phyloP scores from a whole-genome alignment of 2,329 filamentous ascomycete species.

The Dothideomycetes sp. region DNA sequence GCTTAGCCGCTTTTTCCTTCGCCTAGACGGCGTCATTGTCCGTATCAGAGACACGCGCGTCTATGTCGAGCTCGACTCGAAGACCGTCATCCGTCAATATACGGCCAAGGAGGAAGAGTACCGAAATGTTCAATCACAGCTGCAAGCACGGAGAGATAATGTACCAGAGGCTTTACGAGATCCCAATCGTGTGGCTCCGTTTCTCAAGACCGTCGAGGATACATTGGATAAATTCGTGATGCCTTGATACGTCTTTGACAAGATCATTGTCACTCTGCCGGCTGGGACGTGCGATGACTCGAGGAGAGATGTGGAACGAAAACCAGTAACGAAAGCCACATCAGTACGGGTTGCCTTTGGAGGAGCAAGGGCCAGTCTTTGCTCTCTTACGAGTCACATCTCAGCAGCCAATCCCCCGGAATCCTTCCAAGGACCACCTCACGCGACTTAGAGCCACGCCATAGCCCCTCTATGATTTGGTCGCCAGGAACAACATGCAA shows the following conservation, averaged over 20 bases:
- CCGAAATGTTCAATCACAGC: constrained; percentile 54
- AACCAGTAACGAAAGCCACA: not conserved
- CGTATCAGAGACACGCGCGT: constrained; percentile 81
- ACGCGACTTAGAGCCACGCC: no score
- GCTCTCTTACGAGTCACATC: no score
- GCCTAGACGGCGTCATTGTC: constrained; percentile 80
- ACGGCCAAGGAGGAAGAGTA: constrained; percentile 77
- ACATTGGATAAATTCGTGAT: constrained; percentile 39
- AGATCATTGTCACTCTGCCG: no score
- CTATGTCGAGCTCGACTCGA: constrained; percentile 76
- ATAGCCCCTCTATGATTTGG: no score
- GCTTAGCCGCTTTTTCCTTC: constrained; percentile 79
- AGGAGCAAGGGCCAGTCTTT: no score
- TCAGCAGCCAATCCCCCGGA: no score
- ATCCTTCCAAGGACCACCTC: no score
- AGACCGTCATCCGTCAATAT: constrained; percentile 79
- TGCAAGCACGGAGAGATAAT: constrained; percentile 54
- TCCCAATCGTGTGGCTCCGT: constrained; percentile 59
- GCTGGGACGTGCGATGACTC: no score
- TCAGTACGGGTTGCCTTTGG: not conserved
- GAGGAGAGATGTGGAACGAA: not conserved
- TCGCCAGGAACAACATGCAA: no score
- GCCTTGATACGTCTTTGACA: constrained; percentile 5
- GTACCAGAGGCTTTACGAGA: constrained; percentile 68
- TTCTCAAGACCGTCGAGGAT: constrained; percentile 62